Evolutionary conservation across 371 early-diverging fungal genomes (phyloP).

Genomic region (Rhizopus arrhizus): DNA sequence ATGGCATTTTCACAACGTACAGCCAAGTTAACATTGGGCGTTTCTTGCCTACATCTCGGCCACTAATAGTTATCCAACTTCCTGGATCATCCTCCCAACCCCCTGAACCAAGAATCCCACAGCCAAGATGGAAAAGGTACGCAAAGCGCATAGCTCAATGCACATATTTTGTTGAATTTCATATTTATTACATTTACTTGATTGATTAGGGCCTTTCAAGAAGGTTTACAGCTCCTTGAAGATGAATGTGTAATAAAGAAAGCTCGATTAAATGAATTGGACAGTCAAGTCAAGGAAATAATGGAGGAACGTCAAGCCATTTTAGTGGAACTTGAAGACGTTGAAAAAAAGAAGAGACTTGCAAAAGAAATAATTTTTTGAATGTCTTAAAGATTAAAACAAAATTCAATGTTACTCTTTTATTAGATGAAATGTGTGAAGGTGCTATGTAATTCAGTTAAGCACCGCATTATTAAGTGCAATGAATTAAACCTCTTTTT

Average conservation of each 20-base stretch:
- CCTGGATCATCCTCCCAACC: conserved; percentile 14
- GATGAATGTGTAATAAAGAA: conserved; percentile 18
- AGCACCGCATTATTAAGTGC: too few relatives aligned
- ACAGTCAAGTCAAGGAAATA: conserved; percentile 19
- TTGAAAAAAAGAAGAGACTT: conserved; percentile 22
- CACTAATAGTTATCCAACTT: conserved; percentile 6
- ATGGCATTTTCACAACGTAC: conserved; percentile 11
- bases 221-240: conserved; percentile 24
- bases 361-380: conserved; percentile 19
- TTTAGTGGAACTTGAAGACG: conserved; percentile 18
- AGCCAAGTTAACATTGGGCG: conserved; percentile 7
- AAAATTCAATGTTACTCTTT: too few relatives aligned
- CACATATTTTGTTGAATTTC: conserved; percentile 12
- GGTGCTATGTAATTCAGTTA: too few relatives aligned
- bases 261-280: conserved; percentile 22
- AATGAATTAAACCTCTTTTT: too few relatives aligned
- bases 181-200: conserved; percentile 21
- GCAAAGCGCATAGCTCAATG: conserved; percentile 20
- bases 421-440: too few relatives aligned
- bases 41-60: conserved; percentile 15
- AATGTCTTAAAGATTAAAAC: too few relatives aligned
- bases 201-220: conserved; percentile 21
- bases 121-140: conserved; percentile 25
- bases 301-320: conserved; percentile 18
- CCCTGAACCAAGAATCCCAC: conserved; percentile 12